Evolutionary conservation across 192 early-diverging fungal genomes (phyloP).

Genomic region (Kappamyces sp.): DNA sequence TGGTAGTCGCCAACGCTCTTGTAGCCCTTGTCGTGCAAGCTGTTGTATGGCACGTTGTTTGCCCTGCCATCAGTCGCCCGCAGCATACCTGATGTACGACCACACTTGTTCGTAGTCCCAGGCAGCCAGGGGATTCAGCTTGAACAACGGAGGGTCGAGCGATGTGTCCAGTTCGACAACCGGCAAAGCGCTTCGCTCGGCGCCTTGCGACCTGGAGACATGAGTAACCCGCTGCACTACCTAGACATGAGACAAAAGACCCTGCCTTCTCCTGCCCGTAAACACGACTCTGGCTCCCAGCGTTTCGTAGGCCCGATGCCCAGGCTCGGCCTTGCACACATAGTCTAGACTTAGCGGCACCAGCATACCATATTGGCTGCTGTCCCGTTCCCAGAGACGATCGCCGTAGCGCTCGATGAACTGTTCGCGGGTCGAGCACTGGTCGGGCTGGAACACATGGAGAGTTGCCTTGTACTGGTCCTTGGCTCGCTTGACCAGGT

Average conservation of each 20-base stretch:
- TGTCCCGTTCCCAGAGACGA: slow-evolving; percentile 76
- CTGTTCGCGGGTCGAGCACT: slow-evolving; percentile 50
- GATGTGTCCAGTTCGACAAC: slow-evolving; percentile 76
- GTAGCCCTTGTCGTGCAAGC: slow-evolving; percentile 83
- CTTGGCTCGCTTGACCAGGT: slow-evolving; percentile 63
- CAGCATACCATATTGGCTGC: slow-evolving; percentile 35
- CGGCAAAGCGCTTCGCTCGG: slow-evolving; percentile 67
- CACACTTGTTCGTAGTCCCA: slow-evolving; percentile 91
- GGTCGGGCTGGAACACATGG: slow-evolving; percentile 70
- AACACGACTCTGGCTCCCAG: slow-evolving; percentile 72
- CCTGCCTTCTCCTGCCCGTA: slow-evolving; percentile 70
- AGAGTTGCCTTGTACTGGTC: slow-evolving; percentile 63
- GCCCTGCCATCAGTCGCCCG: slow-evolving; percentile 17
- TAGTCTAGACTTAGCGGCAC: slow-evolving; percentile 65
- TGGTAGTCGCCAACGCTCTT: slow-evolving; percentile 91
- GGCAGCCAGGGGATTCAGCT: slow-evolving; percentile 85
- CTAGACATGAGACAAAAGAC: slow-evolving; percentile 26
- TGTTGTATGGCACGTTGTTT: slow-evolving; percentile 87
- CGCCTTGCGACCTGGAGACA: slow-evolving; percentile 55
- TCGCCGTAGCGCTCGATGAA: slow-evolving; percentile 72
- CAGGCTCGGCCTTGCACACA: slow-evolving; percentile 90
- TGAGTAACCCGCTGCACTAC: too few relatives aligned
- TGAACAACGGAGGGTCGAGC: slow-evolving; percentile 65
- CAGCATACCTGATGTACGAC: slow-evolving; percentile 58
- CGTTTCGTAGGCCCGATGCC: slow-evolving; percentile 75